These are phyloP conservation scores for Penicillium sclerotiorum DNA, from an alignment of 2,329 filamentous ascomycete genomes.

Conservation along the genomic window DNA sequence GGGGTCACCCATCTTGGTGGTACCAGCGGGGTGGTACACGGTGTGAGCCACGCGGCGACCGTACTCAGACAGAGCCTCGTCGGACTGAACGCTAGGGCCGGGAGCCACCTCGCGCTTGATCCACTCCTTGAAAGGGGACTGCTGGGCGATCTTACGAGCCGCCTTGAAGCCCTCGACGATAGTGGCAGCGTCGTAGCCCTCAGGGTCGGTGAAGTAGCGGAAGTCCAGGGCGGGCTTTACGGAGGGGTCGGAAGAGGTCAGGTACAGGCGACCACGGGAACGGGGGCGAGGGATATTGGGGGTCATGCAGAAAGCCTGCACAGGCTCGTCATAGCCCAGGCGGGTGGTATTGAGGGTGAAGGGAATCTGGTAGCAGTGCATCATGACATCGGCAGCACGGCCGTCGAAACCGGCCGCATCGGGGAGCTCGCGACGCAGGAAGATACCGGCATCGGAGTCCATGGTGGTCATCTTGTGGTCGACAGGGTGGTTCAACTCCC, in stretches of 20 bases:
- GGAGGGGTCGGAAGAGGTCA: conserved; percentile 72
- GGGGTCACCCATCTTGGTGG: conserved; percentile 85
- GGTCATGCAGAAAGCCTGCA: conserved; percentile 89
- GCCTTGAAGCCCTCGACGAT: conserved; percentile 76
- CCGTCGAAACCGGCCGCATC: conserved; percentile 72
- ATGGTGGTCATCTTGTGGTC: conserved; percentile 82
- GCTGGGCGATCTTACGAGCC: conserved; percentile 73
- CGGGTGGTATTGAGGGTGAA: conserved; percentile 84
- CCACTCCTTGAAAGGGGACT: conserved; percentile 79
- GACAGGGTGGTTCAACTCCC: conserved; percentile 79
- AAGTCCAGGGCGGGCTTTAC: conserved; percentile 85
- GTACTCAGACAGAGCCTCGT: conserved; percentile 81
- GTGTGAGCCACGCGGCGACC: conserved; percentile 80
- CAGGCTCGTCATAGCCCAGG: conserved; percentile 71
- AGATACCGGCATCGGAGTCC: conserved; percentile 88
- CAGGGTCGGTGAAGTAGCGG: conserved; percentile 84
- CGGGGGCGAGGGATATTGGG: conserved; percentile 85
- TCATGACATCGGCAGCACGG: conserved; percentile 84
- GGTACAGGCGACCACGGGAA: conserved; percentile 74
- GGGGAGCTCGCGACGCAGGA: conserved; percentile 74
- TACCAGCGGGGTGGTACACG: conserved; percentile 87
- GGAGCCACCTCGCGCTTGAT: conserved; percentile 81
- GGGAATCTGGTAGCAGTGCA: conserved; percentile 96
- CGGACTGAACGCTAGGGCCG: conserved; percentile 70
- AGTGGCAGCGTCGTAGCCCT: conserved; percentile 81